Base-by-base conservation (phyloP, 2,329 filamentous ascomycete genomes). In the Aspergillus tubingensis region DNA sequence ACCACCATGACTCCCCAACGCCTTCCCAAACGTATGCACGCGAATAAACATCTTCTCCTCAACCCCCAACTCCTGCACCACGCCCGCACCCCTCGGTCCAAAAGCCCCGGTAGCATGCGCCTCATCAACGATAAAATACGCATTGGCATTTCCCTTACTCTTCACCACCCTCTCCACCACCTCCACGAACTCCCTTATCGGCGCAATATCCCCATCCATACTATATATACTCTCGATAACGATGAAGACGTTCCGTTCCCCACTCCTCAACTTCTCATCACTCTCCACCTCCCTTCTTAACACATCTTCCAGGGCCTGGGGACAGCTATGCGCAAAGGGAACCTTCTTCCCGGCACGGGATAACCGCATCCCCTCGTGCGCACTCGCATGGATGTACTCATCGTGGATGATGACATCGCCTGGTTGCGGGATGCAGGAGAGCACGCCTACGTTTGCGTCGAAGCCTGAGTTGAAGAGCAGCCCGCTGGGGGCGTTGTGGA, bases 131-230 rank as follows among this genome's bases (percentile, higher is more conserved):
- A 86, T 71, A 32, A 86, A 78, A 62, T 84, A 79, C 2, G 75
- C 80, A 62, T 27, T 27, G 2, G 75, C 80, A 62, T 27, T 27
- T 2, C 25, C 25, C 25, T 27, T 27, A 8, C 62, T 61, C 0
- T 87, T 85, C 0, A 92, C 74, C 0, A 83, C 68, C 1, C 77
- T 73, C 43, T 89, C 82, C 0, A 89, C 82, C 4, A 84, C 77
- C 0, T 80, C 73, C 1, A 89, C 81, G 17, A 93, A 84, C 5
- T 86, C 81, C 10, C 70, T 68, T 10, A 95, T 76, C 0, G 88
- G 88, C 0, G 85, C 85, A 17, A 91, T 76, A 65, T 93, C 90
- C 0, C 91, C 91, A 56, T 94, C 91, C 91, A 95, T 95, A 72
- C 89, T 92, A 73, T 95, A 94, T 0, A 92, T 79, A 0, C 83